Percentiles rank a stretch among this genome's conserved stretches.
Conservation (phyloP, 495 filamentous ascomycete genomes). For the Glutinoglossum americanum region DNA sequence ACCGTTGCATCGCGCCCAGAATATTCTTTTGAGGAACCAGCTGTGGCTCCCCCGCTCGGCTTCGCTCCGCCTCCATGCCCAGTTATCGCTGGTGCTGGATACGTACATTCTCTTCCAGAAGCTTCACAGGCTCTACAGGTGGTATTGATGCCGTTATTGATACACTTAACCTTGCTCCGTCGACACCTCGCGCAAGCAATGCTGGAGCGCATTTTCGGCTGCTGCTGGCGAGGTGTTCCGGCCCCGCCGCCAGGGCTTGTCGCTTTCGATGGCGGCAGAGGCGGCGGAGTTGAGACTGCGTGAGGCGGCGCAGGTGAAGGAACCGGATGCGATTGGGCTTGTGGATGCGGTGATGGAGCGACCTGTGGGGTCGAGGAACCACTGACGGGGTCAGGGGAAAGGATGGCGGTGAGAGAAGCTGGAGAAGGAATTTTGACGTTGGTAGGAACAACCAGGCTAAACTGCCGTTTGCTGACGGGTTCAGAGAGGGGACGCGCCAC, state of each 20-base stretch:
- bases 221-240: not conserved
- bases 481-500: not conserved
- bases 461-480: not conserved
- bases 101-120: constrained; percentile 55
- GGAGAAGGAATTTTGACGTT: constrained; percentile 1
- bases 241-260: not conserved
- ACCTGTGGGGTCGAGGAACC: not conserved
- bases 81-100: constrained; percentile 40
- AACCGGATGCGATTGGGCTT: not conserved
- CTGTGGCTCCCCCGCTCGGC: not conserved
- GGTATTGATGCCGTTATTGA: constrained; percentile 54
- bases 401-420: constrained; percentile 1
- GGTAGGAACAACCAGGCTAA: not conserved
- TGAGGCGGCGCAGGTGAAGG: not conserved
- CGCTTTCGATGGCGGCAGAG: not conserved
- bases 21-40: constrained; percentile 32
- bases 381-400: not conserved
- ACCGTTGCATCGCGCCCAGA: constrained; percentile 14
- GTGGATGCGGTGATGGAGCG: not conserved
- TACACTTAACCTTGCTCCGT: constrained; percentile 66
- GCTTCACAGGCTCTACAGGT: constrained; percentile 60
- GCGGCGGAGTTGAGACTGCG: not conserved
- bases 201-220: constrained; percentile 41
- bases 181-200: constrained; percentile 64
- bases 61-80: constrained; percentile 12